Percentiles rank a stretch among this genome's conserved stretches.
Evolutionary conservation across 495 filamentous ascomycete genomes (phyloP).

Genomic region (Usnea hakonensis): DNA sequence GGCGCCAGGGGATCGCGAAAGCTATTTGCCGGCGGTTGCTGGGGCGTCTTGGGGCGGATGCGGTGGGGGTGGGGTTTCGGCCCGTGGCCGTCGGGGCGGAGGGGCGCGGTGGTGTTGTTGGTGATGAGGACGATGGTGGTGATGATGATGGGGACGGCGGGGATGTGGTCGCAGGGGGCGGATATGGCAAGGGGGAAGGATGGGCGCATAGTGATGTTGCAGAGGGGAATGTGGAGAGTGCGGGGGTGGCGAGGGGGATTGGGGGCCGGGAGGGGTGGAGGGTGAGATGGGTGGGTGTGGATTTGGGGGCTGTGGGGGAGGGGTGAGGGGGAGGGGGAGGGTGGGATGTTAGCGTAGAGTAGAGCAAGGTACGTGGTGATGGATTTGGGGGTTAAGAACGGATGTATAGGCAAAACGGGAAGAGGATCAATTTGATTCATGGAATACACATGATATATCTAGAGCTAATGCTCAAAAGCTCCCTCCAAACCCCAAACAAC

Average conservation of each 20-base stretch:
- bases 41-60: slow-evolving; percentile 3
- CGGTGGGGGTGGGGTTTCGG: slow-evolving; percentile 17
- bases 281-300: slow-evolving; percentile 38
- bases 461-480: neutral
- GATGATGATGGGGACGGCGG: neutral
- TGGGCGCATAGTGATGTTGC: slow-evolving; percentile 44
- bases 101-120: neutral
- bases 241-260: slow-evolving; percentile 44
- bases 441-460: neutral
- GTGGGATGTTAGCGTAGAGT: too few species aligned
- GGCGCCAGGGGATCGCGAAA: slow-evolving; percentile 39
- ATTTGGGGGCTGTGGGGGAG: slow-evolving; percentile 25
- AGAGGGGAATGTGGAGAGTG: slow-evolving; percentile 38
- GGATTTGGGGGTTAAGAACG: slow-evolving; percentile 24
- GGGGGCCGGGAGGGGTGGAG: slow-evolving; percentile 35
- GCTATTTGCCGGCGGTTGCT: slow-evolving; percentile 32
- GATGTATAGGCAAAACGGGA: neutral
- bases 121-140: slow-evolving; percentile 25
- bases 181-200: slow-evolving; percentile 21
- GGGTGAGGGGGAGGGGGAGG: slow-evolving; percentile 30
- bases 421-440: neutral
- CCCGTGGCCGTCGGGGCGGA: neutral
- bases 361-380: too few species aligned
- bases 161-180: slow-evolving; percentile 20
- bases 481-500: neutral